Evolutionary conservation across 1,284 basidiomycete genomes (phyloP).

Genomic region (Leccinum subrobustum): DNA sequence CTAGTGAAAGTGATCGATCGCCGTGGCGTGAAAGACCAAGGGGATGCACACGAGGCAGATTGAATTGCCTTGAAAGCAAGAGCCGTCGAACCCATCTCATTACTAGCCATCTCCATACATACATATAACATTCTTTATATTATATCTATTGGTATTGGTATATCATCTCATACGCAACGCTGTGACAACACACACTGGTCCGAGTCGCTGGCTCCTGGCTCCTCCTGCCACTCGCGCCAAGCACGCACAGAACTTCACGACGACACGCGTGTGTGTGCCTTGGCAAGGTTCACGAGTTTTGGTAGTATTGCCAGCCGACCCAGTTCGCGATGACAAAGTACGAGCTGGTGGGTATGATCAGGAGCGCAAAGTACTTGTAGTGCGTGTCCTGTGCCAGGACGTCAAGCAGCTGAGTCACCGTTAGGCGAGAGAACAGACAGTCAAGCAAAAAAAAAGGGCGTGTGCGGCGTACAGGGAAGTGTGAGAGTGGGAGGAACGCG

Average conservation of each 20-base stretch:
- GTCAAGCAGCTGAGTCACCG: slow-evolving; percentile 53
- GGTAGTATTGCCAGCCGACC: slow-evolving; percentile 95
- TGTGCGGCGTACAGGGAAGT: slow-evolving; percentile 44
- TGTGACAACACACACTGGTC: not conserved
- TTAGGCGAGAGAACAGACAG: slow-evolving; percentile 7
- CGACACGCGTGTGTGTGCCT: slow-evolving; percentile 10
- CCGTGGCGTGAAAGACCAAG: slow-evolving; percentile 5
- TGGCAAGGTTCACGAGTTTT: slow-evolving; percentile 59
- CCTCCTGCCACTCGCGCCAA: not conserved
- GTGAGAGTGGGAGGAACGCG: slow-evolving; percentile 55
- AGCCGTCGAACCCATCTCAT: not conserved
- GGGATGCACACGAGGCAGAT: slow-evolving; percentile 24
- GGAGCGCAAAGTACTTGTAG: slow-evolving; percentile 84
- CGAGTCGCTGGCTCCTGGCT: not conserved
- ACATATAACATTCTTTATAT: not conserved
- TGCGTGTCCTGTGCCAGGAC: slow-evolving; percentile 68
- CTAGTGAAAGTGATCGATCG: slow-evolving; percentile 22
- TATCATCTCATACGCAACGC: not conserved
- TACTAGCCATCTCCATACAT: not conserved
- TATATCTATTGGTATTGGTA: not conserved
- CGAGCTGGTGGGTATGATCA: slow-evolving; percentile 78
- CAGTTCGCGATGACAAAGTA: slow-evolving; percentile 96
- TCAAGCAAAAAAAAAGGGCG: not conserved
- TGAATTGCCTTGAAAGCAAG: slow-evolving; percentile 15
- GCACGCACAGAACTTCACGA: not conserved